Percentiles rank a stretch among this genome's conserved stretches.
These are phyloP conservation scores for Galerina sulciceps DNA, from an alignment of 768 basidiomycete genomes.

Conservation along the genomic window DNA sequence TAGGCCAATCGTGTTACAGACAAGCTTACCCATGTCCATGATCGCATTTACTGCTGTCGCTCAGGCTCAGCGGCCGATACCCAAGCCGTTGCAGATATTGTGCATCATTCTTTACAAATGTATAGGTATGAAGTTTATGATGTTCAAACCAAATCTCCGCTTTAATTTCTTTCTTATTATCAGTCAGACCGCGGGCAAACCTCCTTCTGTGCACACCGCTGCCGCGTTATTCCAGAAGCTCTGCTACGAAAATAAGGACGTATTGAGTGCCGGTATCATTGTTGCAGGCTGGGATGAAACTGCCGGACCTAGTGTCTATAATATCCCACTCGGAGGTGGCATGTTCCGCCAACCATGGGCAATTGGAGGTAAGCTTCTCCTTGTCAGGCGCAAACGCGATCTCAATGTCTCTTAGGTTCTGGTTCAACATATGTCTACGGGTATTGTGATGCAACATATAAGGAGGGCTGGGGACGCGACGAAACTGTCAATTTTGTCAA, in stretches of 20 bases:
- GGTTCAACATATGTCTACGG: conserved; percentile 99
- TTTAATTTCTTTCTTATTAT: conserved; percentile 4
- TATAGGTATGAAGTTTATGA: conserved; percentile 54
- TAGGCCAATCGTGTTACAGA: conserved; percentile 98
- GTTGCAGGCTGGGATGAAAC: conserved; percentile 98
- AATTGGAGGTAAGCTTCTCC: conserved; percentile 76
- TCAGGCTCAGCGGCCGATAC: conserved; percentile 98
- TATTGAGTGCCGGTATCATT: conserved; percentile 90
- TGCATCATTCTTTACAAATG: conserved; percentile 83
- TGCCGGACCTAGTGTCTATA: conserved; percentile 90
- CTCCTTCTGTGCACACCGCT: conserved; percentile 81
- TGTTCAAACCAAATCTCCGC: no score
- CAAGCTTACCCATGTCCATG: conserved; percentile 95
- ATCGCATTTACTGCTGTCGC: conserved; percentile 98
- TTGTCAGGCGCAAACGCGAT: neutral
- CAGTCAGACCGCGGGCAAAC: conserved; percentile 61
- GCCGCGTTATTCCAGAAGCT: conserved; percentile 84
- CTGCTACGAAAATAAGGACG: conserved; percentile 95
- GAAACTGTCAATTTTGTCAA: conserved; percentile 94
- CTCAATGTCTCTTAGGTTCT: conserved; percentile 57
- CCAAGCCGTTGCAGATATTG: conserved; percentile 92
- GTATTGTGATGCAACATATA: conserved; percentile 98
- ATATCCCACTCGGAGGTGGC: conserved; percentile 96
- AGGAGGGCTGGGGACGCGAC: conserved; percentile 88
- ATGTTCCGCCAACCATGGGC: conserved; percentile 98